Base-by-base conservation (phyloP, 148 eudicot species). In the Beta vulgaris region DNA sequence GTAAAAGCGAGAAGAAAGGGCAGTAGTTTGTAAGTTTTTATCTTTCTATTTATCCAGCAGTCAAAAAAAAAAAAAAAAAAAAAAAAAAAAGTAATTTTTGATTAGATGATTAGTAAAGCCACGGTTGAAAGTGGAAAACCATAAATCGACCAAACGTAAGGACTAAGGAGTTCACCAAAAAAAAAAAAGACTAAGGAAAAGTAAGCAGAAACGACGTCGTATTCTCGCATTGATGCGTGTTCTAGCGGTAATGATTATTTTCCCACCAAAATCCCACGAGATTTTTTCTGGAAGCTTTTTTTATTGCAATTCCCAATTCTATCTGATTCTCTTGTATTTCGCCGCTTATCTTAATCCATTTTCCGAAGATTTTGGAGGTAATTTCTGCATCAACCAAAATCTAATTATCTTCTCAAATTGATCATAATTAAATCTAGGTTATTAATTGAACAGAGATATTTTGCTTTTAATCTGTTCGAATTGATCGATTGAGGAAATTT, bases 181-280 rank as follows among this genome's bases (percentile, higher is more conserved):
- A n/a, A n/a, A n/a, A n/a, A n/a, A n/a, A n/a, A n/a, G n/a, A n/a
- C n/a, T n/a, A n/a, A n/a, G n/a, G n/a, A n/a, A n/a, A n/a, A n/a
- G n/a, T n/a, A n/a, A n/a, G n/a, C n/a, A n/a, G n/a, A 0, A 60
- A 60, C 65, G 65, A 19, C 65, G 65, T 28, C 65, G 65, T 60
- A 31, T 60, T 0, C 6, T 16, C 4, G 21, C 29, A 2, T 11
- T 1, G 31, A 26, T 60, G 37, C 65, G 48, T 67, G 32, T 67
- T 16, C 4, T 43, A 28, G 37, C 67, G 37, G 68, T 61, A 34
- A 48, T 53, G 16, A 62, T 62, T 63, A 9, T 39, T 73, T 74
- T 60, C 77, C 77, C 77, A 74, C 77, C 77, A 74, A 74, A 62
- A 62, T 46, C 7, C 32, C 39, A 31, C 65, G 21, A 31, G 65